Percentiles rank a stretch among this genome's conserved stretches.
These are phyloP conservation scores for Jaltomata sinuosa DNA, from an alignment of 257 asterid genomes.

Conservation along the genomic window DNA sequence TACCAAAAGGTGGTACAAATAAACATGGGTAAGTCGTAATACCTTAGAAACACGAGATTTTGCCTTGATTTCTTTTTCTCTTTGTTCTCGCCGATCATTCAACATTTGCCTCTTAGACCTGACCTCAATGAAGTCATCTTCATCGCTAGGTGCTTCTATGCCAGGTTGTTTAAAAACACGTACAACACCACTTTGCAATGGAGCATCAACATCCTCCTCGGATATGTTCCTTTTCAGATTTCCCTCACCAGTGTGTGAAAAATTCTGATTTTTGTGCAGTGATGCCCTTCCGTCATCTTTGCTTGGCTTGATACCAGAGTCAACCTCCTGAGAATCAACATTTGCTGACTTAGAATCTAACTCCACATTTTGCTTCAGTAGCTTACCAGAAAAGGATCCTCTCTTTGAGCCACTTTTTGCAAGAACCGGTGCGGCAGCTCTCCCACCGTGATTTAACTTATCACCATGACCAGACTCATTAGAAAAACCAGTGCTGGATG, in stretches of 20 bases:
- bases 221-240: slow-evolving; percentile 41
- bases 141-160: slow-evolving; percentile 89
- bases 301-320: slow-evolving; percentile 27
- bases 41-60: slow-evolving; percentile 60
- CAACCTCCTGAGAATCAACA: slow-evolving; percentile 24
- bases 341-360: slow-evolving; percentile 30
- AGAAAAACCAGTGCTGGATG: slow-evolving; percentile 23
- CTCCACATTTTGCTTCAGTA: slow-evolving; percentile 35
- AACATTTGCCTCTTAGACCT: slow-evolving; percentile 96
- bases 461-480: slow-evolving; percentile 31
- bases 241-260: slow-evolving; percentile 33
- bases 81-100: slow-evolving; percentile 88
- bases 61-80: slow-evolving; percentile 81
- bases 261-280: slow-evolving; percentile 22
- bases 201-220: slow-evolving; percentile 87
- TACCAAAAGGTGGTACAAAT: neutral
- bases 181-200: slow-evolving; percentile 93
- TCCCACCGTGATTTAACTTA: slow-evolving; percentile 36
- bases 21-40: slow-evolving; percentile 10
- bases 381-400: slow-evolving; percentile 43
- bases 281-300: slow-evolving; percentile 31
- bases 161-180: slow-evolving; percentile 88
- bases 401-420: slow-evolving; percentile 80
- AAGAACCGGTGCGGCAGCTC: slow-evolving; percentile 33
- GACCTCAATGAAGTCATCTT: slow-evolving; percentile 94